Evolutionary conservation across 1,139 yeast species (phyloP).

Genomic region (Hansenula lynferdii): DNA sequence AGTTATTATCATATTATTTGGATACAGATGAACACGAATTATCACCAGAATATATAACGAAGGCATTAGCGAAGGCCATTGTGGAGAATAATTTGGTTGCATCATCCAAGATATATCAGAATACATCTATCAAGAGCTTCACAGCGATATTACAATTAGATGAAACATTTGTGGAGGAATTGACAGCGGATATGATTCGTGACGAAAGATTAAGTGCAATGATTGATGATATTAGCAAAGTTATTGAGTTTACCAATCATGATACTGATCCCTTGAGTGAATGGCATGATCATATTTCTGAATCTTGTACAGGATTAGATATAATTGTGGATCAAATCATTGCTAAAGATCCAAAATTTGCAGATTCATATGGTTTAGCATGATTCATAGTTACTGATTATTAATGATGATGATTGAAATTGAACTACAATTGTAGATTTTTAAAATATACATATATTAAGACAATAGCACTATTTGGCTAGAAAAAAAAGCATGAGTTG

Average conservation of each 20-base stretch:
- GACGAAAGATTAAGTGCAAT: conserved; percentile 21
- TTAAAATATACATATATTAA: not conserved
- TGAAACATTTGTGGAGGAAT: conserved; percentile 9
- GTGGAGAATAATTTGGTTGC: conserved; percentile 18
- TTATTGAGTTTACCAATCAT: conserved; percentile 29
- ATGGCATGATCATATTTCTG: conserved; percentile 21
- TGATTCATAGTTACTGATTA: not conserved
- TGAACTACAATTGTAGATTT: not conserved
- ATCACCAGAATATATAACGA: conserved; percentile 3
- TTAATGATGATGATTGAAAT: not conserved
- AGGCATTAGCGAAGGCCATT: conserved; percentile 6
- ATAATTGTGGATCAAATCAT: conserved; percentile 10
- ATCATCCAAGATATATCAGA: conserved; percentile 12
- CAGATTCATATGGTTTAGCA: not conserved
- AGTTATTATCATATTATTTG: conserved; percentile 4
- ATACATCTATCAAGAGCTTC: conserved; percentile 13
- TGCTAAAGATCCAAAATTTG: not conserved
- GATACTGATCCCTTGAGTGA: conserved; percentile 4
- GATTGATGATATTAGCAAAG: conserved; percentile 31
- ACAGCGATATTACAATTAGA: conserved; percentile 9
- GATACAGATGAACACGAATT: conserved; percentile 2
- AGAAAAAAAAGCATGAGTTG: not conserved
- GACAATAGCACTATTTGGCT: not conserved
- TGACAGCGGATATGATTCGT: conserved; percentile 17
- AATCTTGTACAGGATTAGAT: conserved; percentile 16